Percentiles rank a stretch among this genome's conserved stretches.
Evolutionary conservation across 2,329 filamentous ascomycete genomes (phyloP).

Genomic region (Colletotrichum tamarilloi): DNA sequence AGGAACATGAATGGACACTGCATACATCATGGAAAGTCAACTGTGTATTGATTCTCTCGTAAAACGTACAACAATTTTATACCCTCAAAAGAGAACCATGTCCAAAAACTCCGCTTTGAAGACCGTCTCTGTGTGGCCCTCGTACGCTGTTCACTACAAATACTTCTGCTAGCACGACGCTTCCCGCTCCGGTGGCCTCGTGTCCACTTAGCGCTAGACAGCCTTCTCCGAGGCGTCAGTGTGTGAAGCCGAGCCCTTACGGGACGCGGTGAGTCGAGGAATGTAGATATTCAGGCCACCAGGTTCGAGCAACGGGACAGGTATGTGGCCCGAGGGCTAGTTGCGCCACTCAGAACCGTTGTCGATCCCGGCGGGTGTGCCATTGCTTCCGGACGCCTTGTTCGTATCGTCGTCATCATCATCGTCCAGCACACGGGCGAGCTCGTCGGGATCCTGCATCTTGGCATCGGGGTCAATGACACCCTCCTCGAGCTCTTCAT

Average conservation of each 20-base stretch:
- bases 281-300: not conserved
- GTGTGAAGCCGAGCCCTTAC: not conserved
- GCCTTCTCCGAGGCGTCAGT: not conserved
- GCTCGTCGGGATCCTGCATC: constrained; percentile 75
- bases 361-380: constrained; percentile 51
- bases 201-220: not conserved
- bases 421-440: constrained; percentile 68
- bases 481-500: constrained; percentile 54
- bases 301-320: not conserved
- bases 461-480: constrained; percentile 70
- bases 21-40: not conserved
- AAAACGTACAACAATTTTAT: constrained; percentile 8
- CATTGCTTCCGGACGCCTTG: constrained; percentile 37
- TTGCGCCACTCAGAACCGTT: constrained; percentile 59
- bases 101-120: not conserved
- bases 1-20: not conserved
- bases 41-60: constrained; percentile 3
- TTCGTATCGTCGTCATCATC: constrained; percentile 63
- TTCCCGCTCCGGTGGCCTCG: not conserved
- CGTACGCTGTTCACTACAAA: not conserved
- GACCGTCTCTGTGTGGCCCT: not conserved
- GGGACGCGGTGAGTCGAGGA: not conserved
- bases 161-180: not conserved
- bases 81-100: not conserved
- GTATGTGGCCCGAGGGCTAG: constrained; percentile 7